Percentiles rank a stretch among this genome's conserved stretches.
Conservation (phyloP, 208 protist genomes). For the Trichomonas vaginalis region DNA sequence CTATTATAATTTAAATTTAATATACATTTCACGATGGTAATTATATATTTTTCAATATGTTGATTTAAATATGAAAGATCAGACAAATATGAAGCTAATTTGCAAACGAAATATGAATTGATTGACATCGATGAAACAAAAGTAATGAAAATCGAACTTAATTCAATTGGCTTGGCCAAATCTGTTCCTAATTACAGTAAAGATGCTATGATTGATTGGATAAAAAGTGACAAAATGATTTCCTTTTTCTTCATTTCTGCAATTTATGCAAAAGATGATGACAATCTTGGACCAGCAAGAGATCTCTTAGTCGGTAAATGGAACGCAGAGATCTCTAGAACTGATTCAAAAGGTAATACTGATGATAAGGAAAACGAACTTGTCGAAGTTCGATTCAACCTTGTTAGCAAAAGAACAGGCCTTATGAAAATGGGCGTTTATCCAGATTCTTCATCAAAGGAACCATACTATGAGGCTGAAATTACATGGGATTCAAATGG, state of each 20-base stretch:
- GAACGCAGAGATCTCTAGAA: neutral
- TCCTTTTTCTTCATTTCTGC: neutral
- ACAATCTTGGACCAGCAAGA: neutral
- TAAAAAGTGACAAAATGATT: no score
- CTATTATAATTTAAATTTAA: no score
- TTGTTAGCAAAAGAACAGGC: neutral
- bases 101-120: no score
- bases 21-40: no score
- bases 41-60: no score
- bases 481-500: neutral
- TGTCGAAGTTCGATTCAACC: neutral
- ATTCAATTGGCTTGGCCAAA: no score
- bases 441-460: neutral
- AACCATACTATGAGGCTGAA: neutral
- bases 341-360: neutral
- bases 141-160: no score
- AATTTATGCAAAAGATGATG: neutral
- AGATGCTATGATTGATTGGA: no score
- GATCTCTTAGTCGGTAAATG: neutral
- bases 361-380: neutral
- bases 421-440: neutral
- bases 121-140: no score
- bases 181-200: no score
- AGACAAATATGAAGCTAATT: no score
- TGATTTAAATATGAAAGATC: no score